phyloP scores from a whole-genome alignment of 169 alveolate genomes.

The Eimeria zaria region DNA sequence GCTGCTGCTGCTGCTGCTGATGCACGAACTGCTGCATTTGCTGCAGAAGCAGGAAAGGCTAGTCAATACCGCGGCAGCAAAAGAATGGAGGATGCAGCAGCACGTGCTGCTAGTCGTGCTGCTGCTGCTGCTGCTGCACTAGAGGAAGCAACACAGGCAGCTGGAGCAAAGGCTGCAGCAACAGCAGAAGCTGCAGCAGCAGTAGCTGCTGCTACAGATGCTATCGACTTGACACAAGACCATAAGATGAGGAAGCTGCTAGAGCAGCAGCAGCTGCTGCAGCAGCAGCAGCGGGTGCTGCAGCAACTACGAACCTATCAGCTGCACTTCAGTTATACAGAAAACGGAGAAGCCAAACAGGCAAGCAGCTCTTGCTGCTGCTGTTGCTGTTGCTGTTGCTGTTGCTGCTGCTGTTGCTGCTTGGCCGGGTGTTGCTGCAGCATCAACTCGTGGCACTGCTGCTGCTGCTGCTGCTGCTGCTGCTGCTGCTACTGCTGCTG shows the following conservation, averaged over 20 bases:
- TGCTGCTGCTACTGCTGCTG: too few species aligned
- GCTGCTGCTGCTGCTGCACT: conserved; percentile 38
- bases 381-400: too few species aligned
- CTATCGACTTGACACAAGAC: conserved; percentile 27
- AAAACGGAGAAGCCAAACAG: conserved; percentile 17
- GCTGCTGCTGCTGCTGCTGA: conserved; percentile 50
- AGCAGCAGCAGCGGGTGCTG: conserved; percentile 42
- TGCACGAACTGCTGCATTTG: conserved; percentile 23
- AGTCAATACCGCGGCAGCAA: conserved; percentile 12
- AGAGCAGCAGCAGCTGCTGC: conserved; percentile 56
- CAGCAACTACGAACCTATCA: conserved; percentile 46
- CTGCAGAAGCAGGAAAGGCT: conserved; percentile 18
- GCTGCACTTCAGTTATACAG: conserved; percentile 34
- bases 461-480: conserved; percentile 19
- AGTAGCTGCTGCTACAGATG: conserved; percentile 24
- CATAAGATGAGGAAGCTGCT: conserved; percentile 46
- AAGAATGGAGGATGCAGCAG: not conserved
- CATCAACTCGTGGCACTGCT: not conserved
- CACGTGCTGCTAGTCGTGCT: conserved; percentile 31
- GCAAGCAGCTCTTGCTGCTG: conserved; percentile 17
- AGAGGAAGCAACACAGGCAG: not conserved
- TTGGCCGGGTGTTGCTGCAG: too few species aligned
- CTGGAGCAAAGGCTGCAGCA: conserved; percentile 33
- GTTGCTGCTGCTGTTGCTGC: too few species aligned
- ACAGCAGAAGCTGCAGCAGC: conserved; percentile 34